phyloP scores from a whole-genome alignment of 176 grass and related monocot species.

The Lolium rigidum region DNA sequence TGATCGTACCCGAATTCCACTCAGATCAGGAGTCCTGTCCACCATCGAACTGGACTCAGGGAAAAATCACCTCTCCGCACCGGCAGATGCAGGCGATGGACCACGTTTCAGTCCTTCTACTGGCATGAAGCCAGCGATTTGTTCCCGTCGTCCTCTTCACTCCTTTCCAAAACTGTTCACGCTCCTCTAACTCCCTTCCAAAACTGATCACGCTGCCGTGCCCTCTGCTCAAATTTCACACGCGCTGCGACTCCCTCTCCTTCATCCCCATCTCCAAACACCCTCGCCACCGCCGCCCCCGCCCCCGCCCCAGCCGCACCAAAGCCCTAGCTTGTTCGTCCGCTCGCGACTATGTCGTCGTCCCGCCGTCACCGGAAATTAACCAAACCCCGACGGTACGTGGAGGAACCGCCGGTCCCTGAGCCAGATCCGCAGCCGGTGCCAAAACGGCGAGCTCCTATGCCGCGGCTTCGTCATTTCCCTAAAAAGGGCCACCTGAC shows the following conservation, averaged over 20 bases:
- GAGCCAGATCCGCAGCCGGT: neutral
- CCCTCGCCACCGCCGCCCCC: neutral
- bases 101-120: too few relatives aligned
- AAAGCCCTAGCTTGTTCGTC: neutral
- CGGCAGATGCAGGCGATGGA: too few relatives aligned
- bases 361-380: neutral
- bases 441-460: neutral
- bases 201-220: neutral
- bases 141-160: too few relatives aligned
- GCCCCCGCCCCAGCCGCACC: neutral
- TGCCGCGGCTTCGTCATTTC: neutral
- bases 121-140: too few relatives aligned
- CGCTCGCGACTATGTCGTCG: neutral
- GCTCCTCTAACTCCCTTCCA: neutral
- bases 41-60: too few relatives aligned
- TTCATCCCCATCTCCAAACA: neutral
- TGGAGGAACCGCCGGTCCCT: neutral
- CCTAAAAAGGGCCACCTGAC: neutral
- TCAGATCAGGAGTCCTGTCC: too few relatives aligned
- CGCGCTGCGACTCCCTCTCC: neutral
- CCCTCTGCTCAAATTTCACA: neutral
- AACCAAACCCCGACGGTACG: neutral
- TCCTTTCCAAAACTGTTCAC: neutral
- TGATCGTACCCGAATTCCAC: too few relatives aligned
- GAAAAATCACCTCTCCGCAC: too few relatives aligned